These are phyloP conservation scores for Colletotrichum siamense DNA, from an alignment of 2,329 filamentous ascomycete genomes.

Conservation along the genomic window DNA sequence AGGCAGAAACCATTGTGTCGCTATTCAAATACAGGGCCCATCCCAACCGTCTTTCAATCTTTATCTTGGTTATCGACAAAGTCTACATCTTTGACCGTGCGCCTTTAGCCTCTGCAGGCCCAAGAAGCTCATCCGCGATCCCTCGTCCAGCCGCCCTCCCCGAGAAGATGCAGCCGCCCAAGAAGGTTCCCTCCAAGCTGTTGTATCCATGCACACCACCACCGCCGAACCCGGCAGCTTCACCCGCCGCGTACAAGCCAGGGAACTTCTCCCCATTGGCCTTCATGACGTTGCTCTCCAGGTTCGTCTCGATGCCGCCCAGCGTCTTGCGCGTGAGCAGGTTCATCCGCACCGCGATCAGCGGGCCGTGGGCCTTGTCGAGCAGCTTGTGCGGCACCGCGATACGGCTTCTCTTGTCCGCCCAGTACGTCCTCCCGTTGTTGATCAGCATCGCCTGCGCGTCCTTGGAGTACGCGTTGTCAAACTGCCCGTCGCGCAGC, in stretches of 20 bases:
- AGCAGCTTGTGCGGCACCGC: slow-evolving; percentile 59
- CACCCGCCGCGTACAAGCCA: slow-evolving; percentile 65
- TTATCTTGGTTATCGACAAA: background rate
- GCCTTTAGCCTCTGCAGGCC: slow-evolving; percentile 9
- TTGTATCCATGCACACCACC: slow-evolving; percentile 68
- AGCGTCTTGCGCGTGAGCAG: slow-evolving; percentile 66
- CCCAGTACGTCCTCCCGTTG: slow-evolving; percentile 61
- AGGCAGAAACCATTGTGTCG: background rate
- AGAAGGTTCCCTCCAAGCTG: slow-evolving; percentile 66
- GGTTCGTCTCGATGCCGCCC: slow-evolving; percentile 64
- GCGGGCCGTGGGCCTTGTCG: slow-evolving; percentile 59
- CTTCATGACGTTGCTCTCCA: slow-evolving; percentile 60
- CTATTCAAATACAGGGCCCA: background rate
- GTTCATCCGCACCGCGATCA: slow-evolving; percentile 67
- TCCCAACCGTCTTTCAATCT: background rate
- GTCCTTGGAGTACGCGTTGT: slow-evolving; percentile 64
- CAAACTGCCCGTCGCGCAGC: slow-evolving; percentile 59
- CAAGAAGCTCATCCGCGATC: slow-evolving; percentile 52
- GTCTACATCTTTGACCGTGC: background rate
- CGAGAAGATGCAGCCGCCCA: slow-evolving; percentile 69
- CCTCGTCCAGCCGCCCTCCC: slow-evolving; percentile 61
- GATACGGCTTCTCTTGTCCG: slow-evolving; percentile 56
- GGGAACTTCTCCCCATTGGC: slow-evolving; percentile 54
- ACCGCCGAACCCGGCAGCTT: slow-evolving; percentile 66
- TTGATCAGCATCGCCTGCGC: slow-evolving; percentile 66